Base-by-base conservation (phyloP, 164 flowering plant species). In the Aristolochia contorta region DNA sequence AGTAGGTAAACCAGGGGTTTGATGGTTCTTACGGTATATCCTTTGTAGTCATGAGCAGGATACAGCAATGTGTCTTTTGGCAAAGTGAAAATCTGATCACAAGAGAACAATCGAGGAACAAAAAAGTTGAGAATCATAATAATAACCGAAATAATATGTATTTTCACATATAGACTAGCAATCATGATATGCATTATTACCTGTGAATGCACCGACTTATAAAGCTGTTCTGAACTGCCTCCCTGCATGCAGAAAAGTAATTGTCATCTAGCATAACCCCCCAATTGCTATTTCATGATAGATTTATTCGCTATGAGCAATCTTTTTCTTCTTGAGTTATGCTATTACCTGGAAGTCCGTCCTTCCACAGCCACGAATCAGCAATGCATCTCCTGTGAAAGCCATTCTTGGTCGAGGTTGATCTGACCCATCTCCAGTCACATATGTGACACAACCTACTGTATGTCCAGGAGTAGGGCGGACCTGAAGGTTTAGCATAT, bases 381-480 rank as follows among this genome's bases (percentile, higher is more conserved):
- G 67, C 18, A 89, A 41, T 30, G 96, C 80, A 75, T 92, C 98
- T 24, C 98, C 96, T n/a, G 97, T 93, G 74, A 90, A 93, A 46
- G 97, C 97, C 94, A 90, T 87, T 72, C 89, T 83, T 30, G 94
- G 97, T 57, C 80, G 82, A 60, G 94, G 89, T 72, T 87, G 96
- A 68, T 78, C 77, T 63, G 82, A 71, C 30, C 82, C 96, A 47
- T 90, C 98, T 56, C 94, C 98, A 4, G 98, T 87, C 54, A 93
- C 96, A 75, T 88, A 93, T 21, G 98, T 90, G 56, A 93, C 82
- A 79, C 98, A 93, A 32, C 98, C 98, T 67, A 60, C 32, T 45
- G 98, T 93, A 67, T 93, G 98, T 6, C 98, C 98, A 46, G 98
- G 98, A 55, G 98, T 93, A 45, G 94, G 79, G 65, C 89, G 90